Percentiles rank a stretch among this genome's conserved stretches.
Evolutionary conservation across 148 eudicot species (phyloP).

Genomic region (Drosera capensis): DNA sequence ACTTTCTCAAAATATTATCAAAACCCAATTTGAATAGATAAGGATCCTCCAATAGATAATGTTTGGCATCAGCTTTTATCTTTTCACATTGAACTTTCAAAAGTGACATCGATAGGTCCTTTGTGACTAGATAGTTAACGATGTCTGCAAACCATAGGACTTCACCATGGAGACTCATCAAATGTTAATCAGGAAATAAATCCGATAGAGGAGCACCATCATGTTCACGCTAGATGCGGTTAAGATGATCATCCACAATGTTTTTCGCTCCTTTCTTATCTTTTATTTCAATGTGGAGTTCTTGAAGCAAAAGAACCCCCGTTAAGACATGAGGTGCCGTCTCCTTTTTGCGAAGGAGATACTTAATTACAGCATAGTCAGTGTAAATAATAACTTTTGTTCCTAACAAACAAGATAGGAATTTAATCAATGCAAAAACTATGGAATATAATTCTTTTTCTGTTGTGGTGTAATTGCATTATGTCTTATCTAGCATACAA

Average conservation of each 20-base stretch:
- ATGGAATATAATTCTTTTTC: neutral
- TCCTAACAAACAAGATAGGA: neutral
- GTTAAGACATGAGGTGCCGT: neutral
- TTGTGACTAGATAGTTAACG: neutral
- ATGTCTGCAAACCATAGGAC: neutral
- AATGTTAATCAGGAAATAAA: neutral
- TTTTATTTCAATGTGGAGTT: neutral
- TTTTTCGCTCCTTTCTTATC: neutral
- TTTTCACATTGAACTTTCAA: neutral
- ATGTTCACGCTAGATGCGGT: neutral
- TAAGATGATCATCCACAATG: neutral
- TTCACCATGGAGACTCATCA: neutral
- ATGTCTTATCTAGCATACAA: neutral
- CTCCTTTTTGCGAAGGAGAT: neutral
- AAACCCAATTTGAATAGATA: neutral
- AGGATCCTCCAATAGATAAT: neutral
- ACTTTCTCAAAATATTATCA: too few species aligned
- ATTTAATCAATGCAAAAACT: neutral
- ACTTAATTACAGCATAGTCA: neutral
- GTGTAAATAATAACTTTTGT: neutral
- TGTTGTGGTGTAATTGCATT: neutral
- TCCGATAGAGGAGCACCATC: neutral
- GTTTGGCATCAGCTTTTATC: neutral
- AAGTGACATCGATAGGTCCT: neutral
- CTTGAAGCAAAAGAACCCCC: neutral